These are phyloP conservation scores for Syncephalastrum sp. DNA, from an alignment of 371 early-diverging fungal genomes.

Conservation along the genomic window DNA sequence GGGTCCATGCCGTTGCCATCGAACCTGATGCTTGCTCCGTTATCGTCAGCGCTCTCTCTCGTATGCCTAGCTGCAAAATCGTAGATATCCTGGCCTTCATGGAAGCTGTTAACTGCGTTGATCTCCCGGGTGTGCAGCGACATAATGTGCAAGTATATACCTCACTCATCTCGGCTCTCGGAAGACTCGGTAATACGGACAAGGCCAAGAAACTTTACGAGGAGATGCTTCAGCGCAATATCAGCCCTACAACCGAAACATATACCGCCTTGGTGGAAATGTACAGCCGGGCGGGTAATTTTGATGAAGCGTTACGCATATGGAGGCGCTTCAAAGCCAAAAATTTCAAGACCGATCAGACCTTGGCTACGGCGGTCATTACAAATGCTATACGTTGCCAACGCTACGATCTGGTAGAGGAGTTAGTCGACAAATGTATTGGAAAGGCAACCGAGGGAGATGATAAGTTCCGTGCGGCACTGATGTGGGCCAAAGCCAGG, in stretches of 20 bases:
- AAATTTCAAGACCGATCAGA: slow-evolving; percentile 13
- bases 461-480: slow-evolving; percentile 24
- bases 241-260: slow-evolving; percentile 32
- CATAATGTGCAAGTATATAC: slow-evolving; percentile 45
- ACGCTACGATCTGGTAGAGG: slow-evolving; percentile 21
- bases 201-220: slow-evolving; percentile 32
- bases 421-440: slow-evolving; percentile 10
- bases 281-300: slow-evolving; percentile 37
- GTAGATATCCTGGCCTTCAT: slow-evolving; percentile 26
- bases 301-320: slow-evolving; percentile 16
- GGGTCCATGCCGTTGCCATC: background rate
- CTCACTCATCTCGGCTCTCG: slow-evolving; percentile 39
- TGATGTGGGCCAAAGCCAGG: slow-evolving; percentile 34
- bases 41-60: slow-evolving; percentile 29
- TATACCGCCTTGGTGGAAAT: slow-evolving; percentile 36
- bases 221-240: slow-evolving; percentile 32
- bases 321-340: slow-evolving; percentile 4
- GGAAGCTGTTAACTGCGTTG: slow-evolving; percentile 13
- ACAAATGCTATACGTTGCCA: slow-evolving; percentile 34
- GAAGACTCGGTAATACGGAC: slow-evolving; percentile 24
- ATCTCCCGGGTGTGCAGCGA: slow-evolving; percentile 5
- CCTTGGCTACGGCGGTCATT: slow-evolving; percentile 33
- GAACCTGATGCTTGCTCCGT: slow-evolving; percentile 20
- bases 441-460: slow-evolving; percentile 15
- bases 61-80: slow-evolving; percentile 3